These are phyloP conservation scores for Pyricularia pennisetigena DNA, from an alignment of 2,329 filamentous ascomycete species.

Conservation along the genomic window DNA sequence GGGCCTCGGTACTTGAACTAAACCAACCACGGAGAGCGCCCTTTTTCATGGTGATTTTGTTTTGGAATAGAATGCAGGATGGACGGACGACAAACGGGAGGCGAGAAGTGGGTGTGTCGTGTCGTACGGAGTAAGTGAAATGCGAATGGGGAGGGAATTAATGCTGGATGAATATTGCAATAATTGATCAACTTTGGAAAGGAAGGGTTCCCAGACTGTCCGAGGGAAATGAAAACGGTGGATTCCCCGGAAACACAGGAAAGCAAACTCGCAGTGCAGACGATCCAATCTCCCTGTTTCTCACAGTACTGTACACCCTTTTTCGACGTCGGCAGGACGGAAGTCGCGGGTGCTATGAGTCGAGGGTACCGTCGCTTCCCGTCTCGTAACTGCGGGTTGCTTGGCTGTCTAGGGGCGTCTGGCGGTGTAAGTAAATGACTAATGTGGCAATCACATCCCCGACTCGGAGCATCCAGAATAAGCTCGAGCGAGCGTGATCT, in stretches of 20 bases:
- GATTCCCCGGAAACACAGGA: neutral
- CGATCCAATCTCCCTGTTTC: neutral
- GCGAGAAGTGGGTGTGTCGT: neutral
- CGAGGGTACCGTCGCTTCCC: slow-evolving; percentile 1
- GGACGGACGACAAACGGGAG: neutral
- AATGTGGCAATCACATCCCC: slow-evolving; percentile 4
- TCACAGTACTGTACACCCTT: neutral
- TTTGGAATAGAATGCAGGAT: neutral
- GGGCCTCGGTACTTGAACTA: slow-evolving; percentile 11
- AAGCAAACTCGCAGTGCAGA: neutral
- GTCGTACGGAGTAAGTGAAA: neutral
- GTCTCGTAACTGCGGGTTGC: slow-evolving; percentile 3
- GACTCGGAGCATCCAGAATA: neutral
- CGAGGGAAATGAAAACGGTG: neutral
- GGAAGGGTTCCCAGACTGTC: neutral
- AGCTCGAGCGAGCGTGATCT: neutral
- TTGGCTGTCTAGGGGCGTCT: neutral
- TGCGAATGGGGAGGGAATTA: neutral
- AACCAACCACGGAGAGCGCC: slow-evolving; percentile 8
- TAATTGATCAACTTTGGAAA: neutral
- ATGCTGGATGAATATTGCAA: neutral
- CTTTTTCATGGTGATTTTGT: neutral
- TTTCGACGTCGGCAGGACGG: neutral
- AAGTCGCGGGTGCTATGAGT: neutral
- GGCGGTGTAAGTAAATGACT: slow-evolving; percentile 5